Percentiles rank a stretch among this genome's conserved stretches.
Evolutionary conservation across 352 stramenopile species (phyloP).

Genomic region (Globisporangium sylvaticum): DNA sequence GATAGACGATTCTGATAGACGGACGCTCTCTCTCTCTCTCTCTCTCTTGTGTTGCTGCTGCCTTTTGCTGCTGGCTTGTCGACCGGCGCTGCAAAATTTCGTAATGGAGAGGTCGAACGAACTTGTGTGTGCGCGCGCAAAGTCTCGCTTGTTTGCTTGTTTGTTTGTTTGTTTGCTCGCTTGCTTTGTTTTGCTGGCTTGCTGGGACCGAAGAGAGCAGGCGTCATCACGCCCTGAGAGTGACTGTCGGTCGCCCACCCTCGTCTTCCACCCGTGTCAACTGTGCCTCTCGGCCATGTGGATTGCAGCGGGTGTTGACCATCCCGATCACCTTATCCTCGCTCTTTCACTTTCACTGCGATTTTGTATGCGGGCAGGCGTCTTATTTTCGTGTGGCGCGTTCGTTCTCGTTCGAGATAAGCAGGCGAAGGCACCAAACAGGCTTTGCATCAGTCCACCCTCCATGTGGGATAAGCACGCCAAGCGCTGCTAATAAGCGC

Average conservation of each 20-base stretch:
- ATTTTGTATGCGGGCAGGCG: background rate
- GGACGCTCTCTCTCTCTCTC: background rate
- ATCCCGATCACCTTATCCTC: conserved; percentile 22
- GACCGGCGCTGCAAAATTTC: conserved; percentile 10
- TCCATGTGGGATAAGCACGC: conserved; percentile 14
- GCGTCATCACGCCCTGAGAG: conserved; percentile 1
- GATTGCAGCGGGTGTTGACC: conserved; percentile 8
- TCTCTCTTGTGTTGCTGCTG: conserved; percentile 5
- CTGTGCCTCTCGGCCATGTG: conserved; percentile 11
- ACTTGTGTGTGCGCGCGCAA: background rate
- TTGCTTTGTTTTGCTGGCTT: background rate
- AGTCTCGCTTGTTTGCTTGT: background rate
- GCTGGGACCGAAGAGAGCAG: background rate
- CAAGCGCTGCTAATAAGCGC: background rate
- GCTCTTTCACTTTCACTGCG: background rate
- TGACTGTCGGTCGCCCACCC: no score
- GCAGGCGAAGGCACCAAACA: background rate
- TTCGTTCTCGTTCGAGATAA: conserved; percentile 3
- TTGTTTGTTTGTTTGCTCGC: background rate
- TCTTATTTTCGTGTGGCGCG: background rate
- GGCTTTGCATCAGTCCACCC: conserved; percentile 6
- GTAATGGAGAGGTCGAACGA: conserved; percentile 11
- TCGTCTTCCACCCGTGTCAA: background rate
- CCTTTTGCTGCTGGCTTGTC: background rate
- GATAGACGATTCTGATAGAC: no score